These are phyloP conservation scores for Nemophila menziesii DNA, from an alignment of 257 asterid species.

Conservation along the genomic window DNA sequence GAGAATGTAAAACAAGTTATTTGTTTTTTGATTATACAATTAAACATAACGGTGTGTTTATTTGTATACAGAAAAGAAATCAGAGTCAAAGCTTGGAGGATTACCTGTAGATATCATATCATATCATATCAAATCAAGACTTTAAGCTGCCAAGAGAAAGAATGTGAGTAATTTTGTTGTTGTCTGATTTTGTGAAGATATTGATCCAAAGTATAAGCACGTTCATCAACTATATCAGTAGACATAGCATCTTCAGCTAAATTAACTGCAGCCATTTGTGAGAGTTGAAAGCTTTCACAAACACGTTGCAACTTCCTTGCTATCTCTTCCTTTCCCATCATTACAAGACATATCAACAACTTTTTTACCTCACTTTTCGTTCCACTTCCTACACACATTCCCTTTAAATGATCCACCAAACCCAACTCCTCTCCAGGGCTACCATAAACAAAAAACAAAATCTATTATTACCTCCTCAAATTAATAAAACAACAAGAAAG, in stretches of 20 bases:
- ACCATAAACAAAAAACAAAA: slow-evolving; percentile 11
- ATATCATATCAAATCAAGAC: slow-evolving; percentile 38
- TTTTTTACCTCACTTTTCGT: slow-evolving; percentile 69
- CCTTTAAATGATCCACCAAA: slow-evolving; percentile 74
- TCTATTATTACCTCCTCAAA: slow-evolving; percentile 3
- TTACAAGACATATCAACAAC: slow-evolving; percentile 52
- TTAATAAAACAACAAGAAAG: neutral
- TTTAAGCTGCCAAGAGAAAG: slow-evolving; percentile 63
- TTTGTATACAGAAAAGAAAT: too few species aligned
- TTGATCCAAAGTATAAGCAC: slow-evolving; percentile 38
- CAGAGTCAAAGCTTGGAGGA: too few species aligned
- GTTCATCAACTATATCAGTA: slow-evolving; percentile 37
- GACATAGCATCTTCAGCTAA: slow-evolving; percentile 49
- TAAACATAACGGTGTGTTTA: too few species aligned
- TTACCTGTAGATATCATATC: too few species aligned
- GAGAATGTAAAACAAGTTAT: too few species aligned
- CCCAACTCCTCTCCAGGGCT: slow-evolving; percentile 92
- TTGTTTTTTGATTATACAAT: too few species aligned
- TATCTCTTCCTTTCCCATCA: slow-evolving; percentile 57
- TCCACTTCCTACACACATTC: slow-evolving; percentile 62
- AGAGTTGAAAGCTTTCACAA: slow-evolving; percentile 53
- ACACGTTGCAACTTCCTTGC: slow-evolving; percentile 66
- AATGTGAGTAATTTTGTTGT: slow-evolving; percentile 42
- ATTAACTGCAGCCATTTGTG: slow-evolving; percentile 77
- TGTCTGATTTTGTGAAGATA: slow-evolving; percentile 37